Evolutionary conservation across 2,329 filamentous ascomycete species (phyloP), one percentile per base, ranked within the genome.

Genomic region (Trichothecium sympodiale): DNA sequence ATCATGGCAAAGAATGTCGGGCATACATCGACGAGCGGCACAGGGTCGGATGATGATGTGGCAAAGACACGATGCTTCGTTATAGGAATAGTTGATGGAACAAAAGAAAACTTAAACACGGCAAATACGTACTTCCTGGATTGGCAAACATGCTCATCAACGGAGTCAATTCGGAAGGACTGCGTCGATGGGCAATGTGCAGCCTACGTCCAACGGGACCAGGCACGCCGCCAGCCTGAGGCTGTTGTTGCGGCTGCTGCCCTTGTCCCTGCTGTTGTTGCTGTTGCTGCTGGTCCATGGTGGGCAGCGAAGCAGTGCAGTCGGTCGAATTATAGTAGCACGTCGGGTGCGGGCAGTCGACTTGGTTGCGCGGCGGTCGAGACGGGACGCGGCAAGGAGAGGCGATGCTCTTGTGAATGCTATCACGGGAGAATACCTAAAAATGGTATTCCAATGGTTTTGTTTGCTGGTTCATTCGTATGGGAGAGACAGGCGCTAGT

Each of bases 111-210:
- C n/a, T n/a, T n/a, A n/a, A 38, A 20, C 32, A 43, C 17, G 25
- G 34, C 28, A 33, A 43, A 40, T 37, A 71, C 75, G 71, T 67
- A 80, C 76, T 78, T 60, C 67, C 69, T 46, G 71, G 70, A 45
- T 72, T 75, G 46, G 69, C 61, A 61, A 74, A 86, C 85, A 77
- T 85, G 86, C 87, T 94, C 84, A 96, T 93, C 62, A 96, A 69
- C 46, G 89, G 91, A 40, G 89, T 96, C 62, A 96, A 72, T 72
- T 96, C 91, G 49, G 91, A 96, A 46, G 89, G 91, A 66, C 87
- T 95, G 63, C 89, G 81, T 57, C 89, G 83, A 69, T 96, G 89
- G 54, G 89, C 89, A 64, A 96, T 95, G 68, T 96, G 88, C 59
- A 96, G 77, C 59, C 88, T 82, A 57, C 89, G 87, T 55, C 87